Percentiles rank a stretch among this genome's conserved stretches.
These are phyloP conservation scores for Zygosaccharomyces pseudobailii DNA, from an alignment of 1,139 yeast species.

Conservation along the genomic window DNA sequence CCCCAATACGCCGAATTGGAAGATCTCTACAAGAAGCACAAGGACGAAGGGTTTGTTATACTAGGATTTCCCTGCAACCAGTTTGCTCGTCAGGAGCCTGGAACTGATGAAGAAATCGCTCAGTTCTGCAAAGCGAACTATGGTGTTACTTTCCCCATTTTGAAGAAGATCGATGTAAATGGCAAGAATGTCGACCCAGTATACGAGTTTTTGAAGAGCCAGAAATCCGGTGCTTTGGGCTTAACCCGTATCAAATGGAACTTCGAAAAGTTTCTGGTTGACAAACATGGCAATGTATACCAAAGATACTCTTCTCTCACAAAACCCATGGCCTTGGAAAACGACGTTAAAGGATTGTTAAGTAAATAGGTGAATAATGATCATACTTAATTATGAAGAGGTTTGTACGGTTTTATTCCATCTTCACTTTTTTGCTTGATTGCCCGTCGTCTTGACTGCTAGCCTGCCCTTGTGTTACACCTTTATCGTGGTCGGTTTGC, in stretches of 20 bases:
- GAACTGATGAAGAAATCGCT: constrained; percentile 58
- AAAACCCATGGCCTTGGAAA: constrained; percentile 56
- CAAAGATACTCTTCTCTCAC: constrained; percentile 66
- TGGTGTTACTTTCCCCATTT: constrained; percentile 84
- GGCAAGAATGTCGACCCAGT: constrained; percentile 80
- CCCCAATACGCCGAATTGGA: constrained; percentile 86
- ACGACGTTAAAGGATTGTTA: constrained; percentile 45
- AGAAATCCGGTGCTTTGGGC: constrained; percentile 60
- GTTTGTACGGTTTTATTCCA: constrained; percentile 9
- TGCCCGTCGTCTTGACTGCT: constrained; percentile 8
- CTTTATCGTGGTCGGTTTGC: constrained; percentile 1
- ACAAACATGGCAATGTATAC: constrained; percentile 66
- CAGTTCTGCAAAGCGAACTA: constrained; percentile 60
- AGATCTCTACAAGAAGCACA: constrained; percentile 71
- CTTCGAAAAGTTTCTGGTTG: constrained; percentile 84
- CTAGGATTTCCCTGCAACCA: constrained; percentile 94
- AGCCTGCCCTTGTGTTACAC: not conserved
- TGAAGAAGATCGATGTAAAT: constrained; percentile 85
- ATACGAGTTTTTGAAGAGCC: constrained; percentile 63
- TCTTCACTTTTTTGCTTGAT: constrained; percentile 15
- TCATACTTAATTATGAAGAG: not conserved
- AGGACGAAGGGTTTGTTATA: constrained; percentile 68
- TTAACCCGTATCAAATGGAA: constrained; percentile 88
- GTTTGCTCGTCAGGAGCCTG: constrained; percentile 88
- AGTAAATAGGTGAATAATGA: not conserved